Conservation (phyloP, 495 filamentous ascomycete genomes). For the Neurospora sp. region DNA sequence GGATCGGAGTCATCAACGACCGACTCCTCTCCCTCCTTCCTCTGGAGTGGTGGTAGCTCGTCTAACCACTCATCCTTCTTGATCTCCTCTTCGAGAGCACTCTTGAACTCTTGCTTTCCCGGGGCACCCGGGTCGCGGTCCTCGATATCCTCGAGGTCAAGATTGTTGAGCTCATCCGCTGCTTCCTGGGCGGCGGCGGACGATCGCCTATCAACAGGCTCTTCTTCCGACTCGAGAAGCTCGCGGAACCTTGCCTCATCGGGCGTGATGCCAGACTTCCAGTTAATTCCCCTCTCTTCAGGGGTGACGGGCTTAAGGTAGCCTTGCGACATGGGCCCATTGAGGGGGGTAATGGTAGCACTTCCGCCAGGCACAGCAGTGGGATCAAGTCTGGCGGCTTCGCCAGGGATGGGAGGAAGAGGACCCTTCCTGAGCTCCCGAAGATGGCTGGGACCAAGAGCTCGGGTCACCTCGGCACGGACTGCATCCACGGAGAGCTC, state of each 20-base stretch:
- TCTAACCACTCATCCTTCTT: neutral
- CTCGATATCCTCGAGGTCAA: neutral
- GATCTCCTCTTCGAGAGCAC: neutral
- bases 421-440: neutral
- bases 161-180: neutral
- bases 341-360: neutral
- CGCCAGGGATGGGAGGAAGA: neutral
- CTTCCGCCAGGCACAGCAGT: neutral
- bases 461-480: neutral
- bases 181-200: neutral
- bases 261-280: neutral
- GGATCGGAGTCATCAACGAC: neutral
- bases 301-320: neutral
- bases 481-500: conserved; percentile 35
- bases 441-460: neutral
- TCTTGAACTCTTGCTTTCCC: neutral
- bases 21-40: neutral
- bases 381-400: neutral
- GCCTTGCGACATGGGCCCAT: neutral
- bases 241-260: neutral
- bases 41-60: neutral
- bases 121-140: neutral
- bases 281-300: neutral
- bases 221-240: neutral
- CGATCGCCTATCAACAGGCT: neutral